Evolutionary conservation across 768 basidiomycete genomes (phyloP).

Genomic region (Panaeolus cyanescens): DNA sequence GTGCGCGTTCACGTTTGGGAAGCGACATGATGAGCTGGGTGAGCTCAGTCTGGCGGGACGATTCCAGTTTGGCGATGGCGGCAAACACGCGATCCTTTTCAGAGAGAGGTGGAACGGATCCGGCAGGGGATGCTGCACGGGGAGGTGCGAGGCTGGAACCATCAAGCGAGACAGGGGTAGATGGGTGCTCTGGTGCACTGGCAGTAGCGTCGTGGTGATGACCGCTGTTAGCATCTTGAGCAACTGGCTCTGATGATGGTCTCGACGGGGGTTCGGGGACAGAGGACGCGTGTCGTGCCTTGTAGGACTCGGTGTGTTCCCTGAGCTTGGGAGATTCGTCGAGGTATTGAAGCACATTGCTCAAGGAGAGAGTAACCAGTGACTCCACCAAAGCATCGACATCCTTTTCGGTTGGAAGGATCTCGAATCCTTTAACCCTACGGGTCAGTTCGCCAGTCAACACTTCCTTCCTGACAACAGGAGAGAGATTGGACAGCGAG

Average conservation of each 20-base stretch:
- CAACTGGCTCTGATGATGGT: conserved; percentile 23
- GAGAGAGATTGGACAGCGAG: conserved; percentile 77
- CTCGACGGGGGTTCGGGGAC: conserved; percentile 33
- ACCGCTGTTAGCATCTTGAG: conserved; percentile 72
- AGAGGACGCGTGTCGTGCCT: conserved; percentile 25
- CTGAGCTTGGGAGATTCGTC: conserved; percentile 68
- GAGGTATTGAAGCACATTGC: conserved; percentile 75
- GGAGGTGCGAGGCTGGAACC: conserved; percentile 80
- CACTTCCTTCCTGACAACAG: conserved; percentile 86
- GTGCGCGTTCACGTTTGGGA: conserved; percentile 84
- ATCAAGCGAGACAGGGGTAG: conserved; percentile 79
- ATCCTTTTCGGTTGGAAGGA: conserved; percentile 52
- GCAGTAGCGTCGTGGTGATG: conserved; percentile 74
- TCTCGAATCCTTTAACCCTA: conserved; percentile 60
- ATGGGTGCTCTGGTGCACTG: conserved; percentile 88
- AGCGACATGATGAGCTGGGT: conserved; percentile 83
- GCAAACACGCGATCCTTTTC: conserved; percentile 76
- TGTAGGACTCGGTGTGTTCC: conserved; percentile 58
- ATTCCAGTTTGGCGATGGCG: conserved; percentile 68
- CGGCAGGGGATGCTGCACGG: conserved; percentile 80
- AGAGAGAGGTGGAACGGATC: conserved; percentile 56
- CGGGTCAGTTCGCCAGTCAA: conserved; percentile 82
- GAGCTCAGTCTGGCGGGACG: conserved; percentile 59
- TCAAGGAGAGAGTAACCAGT: conserved; percentile 68
- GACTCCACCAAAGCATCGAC: conserved; percentile 71